Percentiles rank a stretch among this genome's conserved stretches.
These are phyloP conservation scores for Neofusicoccum cordaticola DNA, from an alignment of 2,329 filamentous ascomycete species.

Conservation along the genomic window DNA sequence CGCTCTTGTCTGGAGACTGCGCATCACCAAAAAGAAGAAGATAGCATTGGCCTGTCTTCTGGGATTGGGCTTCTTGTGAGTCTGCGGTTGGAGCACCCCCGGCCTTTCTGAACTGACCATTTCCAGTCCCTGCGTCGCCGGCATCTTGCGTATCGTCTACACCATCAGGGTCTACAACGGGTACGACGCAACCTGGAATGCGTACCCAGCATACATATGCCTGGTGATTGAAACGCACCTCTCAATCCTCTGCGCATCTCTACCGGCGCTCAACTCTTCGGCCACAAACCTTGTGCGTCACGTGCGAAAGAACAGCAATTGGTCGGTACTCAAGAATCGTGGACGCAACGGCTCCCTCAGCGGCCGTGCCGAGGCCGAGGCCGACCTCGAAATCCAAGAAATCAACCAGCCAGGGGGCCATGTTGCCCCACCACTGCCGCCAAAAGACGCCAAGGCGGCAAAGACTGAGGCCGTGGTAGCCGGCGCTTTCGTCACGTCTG, in stretches of 20 bases:
- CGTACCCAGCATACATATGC: constrained; percentile 42
- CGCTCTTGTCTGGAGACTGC: constrained; percentile 44
- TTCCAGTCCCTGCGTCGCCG: constrained; percentile 32
- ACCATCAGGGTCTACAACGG: constrained; percentile 34
- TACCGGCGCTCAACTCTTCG: constrained; percentile 44
- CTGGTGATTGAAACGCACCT: constrained; percentile 42
- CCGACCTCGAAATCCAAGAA: not conserved
- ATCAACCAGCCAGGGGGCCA: not conserved
- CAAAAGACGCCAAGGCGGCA: not conserved
- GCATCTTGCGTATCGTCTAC: constrained; percentile 35
- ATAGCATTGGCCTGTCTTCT: constrained; percentile 45
- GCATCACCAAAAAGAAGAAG: constrained; percentile 43
- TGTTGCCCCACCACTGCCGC: not conserved
- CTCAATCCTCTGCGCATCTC: constrained; percentile 42
- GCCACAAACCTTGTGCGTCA: constrained; percentile 18
- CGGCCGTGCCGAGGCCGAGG: not conserved
- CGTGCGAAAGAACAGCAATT: not conserved
- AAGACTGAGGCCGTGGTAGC: not conserved
- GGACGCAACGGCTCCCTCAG: not conserved
- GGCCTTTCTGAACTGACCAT: not conserved
- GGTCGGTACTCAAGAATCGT: not conserved
- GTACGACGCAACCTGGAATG: constrained; percentile 41
- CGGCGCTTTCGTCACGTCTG: not conserved
- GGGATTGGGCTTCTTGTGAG: constrained; percentile 43
- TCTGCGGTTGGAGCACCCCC: not conserved